Evolutionary conservation across 805 yeast genomes (phyloP), one percentile per base, ranked within the genome.

Genomic region (Lipomyces chichibuensis): DNA sequence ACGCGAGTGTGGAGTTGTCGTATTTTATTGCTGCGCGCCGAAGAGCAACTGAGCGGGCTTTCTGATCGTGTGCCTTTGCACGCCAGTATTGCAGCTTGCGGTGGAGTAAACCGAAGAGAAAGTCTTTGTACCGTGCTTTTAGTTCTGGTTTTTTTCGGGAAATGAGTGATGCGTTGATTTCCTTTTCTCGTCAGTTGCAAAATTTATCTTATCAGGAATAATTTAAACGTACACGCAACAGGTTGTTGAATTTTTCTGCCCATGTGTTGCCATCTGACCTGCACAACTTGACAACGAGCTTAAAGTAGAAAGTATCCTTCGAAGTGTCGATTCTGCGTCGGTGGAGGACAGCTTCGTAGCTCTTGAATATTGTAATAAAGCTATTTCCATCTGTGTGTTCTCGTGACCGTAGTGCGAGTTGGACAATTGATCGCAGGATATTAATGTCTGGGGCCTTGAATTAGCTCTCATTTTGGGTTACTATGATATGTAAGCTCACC

Each of bases 351-450:
- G 60, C 11, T n/a, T 69, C 71, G 52, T 69, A 69, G 59, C 59
- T 20, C 23, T 57, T 55, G 60, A 69, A 69, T 39, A 69, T 60
- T 9, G 65, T 60, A 56, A 62, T 60, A 52, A 67, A 67, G 54
- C 62, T 53, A 58, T 62, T 59, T 37, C 62, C 37, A 39, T 55
- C 66, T 3, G 53, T 43, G 54, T 37, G n/a, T 13, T 65, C 54
- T 13, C 23, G 51, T 25, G 64, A 59, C 11, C 66, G 59, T 17
- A 64, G 69, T 17, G 70, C 70, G 43, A 53, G 52, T 29, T 63
- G 67, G 53, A 69, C 71, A 7, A 69, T 67, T 33, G 68, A 35
- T n/a, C 70, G 56, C 46, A 69, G 57, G 62, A 69, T 57, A n/a
- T 69, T 63, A 51, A 69, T 60, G 37, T 69, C 71, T 63, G 56